Conservation (phyloP, 208 protist genomes). For the Trypanosomatidae sp. region DNA sequence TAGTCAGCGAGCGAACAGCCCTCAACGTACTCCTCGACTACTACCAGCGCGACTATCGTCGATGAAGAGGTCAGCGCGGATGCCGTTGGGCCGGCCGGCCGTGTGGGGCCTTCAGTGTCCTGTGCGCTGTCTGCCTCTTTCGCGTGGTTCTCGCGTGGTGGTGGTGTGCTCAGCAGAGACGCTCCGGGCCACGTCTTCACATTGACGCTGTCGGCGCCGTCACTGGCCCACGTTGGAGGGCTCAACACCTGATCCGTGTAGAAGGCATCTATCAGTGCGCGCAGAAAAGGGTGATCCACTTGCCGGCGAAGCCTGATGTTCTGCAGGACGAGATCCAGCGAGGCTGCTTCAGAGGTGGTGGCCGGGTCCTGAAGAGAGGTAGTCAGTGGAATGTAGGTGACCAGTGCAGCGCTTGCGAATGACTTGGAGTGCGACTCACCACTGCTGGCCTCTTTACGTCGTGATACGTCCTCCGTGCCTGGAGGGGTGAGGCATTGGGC, state of each 20-base stretch:
- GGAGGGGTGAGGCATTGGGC: not conserved
- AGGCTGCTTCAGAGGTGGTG: constrained; percentile 3
- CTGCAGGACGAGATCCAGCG: constrained; percentile 5
- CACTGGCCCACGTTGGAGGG: not conserved
- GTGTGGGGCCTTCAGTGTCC: not conserved
- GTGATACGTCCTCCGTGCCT: not conserved
- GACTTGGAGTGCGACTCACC: not conserved
- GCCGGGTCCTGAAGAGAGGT: constrained; percentile 14
- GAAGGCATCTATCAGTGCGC: constrained; percentile 24
- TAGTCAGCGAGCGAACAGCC: constrained; percentile 29
- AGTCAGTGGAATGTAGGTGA: constrained; percentile 26
- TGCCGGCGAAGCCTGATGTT: constrained; percentile 21
- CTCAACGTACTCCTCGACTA: constrained; percentile 24
- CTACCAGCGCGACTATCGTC: constrained; percentile 6
- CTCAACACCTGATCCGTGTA: constrained; percentile 10
- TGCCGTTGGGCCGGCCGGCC: not conserved
- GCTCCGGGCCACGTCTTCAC: not conserved
- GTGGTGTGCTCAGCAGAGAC: not conserved
- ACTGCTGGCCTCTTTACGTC: not conserved
- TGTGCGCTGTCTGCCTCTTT: not conserved
- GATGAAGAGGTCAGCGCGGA: not conserved
- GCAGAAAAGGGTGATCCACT: constrained; percentile 21
- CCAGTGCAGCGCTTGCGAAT: not conserved
- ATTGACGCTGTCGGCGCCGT: not conserved
- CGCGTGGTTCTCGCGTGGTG: not conserved